These are phyloP conservation scores for Solanum sejunctum DNA, from an alignment of 257 asterid species.

Conservation along the genomic window DNA sequence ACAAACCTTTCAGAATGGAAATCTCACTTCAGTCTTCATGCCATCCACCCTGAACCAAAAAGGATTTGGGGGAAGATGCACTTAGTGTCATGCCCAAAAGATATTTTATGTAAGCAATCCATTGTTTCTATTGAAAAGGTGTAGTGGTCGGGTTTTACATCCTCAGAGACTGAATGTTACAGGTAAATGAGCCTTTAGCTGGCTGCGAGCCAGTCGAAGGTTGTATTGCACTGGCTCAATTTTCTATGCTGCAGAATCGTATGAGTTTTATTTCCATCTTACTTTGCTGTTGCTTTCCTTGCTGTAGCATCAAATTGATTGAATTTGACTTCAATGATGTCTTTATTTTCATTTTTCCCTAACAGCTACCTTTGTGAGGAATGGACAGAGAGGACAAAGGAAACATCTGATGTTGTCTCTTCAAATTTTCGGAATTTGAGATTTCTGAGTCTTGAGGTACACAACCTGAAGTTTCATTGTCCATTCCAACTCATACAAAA, in stretches of 20 bases:
- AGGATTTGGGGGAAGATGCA: not conserved
- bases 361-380: slow-evolving; percentile 91
- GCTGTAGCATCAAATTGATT: not conserved
- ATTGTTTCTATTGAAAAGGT: not conserved
- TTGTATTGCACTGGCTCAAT: not conserved
- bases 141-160: not conserved
- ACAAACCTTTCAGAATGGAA: not conserved
- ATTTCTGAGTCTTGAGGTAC: slow-evolving; percentile 80
- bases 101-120: not conserved
- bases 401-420: slow-evolving; percentile 39
- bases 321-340: not conserved
- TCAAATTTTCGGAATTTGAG: slow-evolving; percentile 56
- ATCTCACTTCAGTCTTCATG: not conserved
- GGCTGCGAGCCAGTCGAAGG: not conserved
- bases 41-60: not conserved
- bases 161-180: not conserved
- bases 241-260: not conserved
- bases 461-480: not conserved
- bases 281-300: not conserved
- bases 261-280: not conserved
- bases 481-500: not conserved
- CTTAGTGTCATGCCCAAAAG: not conserved
- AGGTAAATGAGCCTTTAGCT: not conserved
- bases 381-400: slow-evolving; percentile 84
- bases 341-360: not conserved